Evolutionary conservation across 2,329 filamentous ascomycete species (phyloP).

Genomic region (Aspergillus fischeri): DNA sequence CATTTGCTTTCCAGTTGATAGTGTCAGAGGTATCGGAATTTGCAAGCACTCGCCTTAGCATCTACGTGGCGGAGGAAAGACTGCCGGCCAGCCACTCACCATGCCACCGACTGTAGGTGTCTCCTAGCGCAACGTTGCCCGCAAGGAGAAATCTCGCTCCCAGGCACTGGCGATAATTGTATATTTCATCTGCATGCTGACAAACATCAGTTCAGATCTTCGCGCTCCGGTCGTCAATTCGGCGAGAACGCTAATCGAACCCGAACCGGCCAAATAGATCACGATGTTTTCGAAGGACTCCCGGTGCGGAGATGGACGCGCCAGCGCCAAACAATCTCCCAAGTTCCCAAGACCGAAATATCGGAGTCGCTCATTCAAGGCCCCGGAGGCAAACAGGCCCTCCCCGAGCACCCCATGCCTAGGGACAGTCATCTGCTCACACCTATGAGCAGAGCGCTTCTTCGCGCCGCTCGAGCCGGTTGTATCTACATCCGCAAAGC

Average conservation of each 20-base stretch:
- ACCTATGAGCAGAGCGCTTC: slow-evolving; percentile 73
- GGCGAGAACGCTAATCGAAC: slow-evolving; percentile 42
- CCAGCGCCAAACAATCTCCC: slow-evolving; percentile 63
- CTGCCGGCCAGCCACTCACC: slow-evolving; percentile 11
- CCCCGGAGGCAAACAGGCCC: slow-evolving; percentile 27
- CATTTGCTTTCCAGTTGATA: not conserved
- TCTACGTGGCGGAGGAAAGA: slow-evolving; percentile 6
- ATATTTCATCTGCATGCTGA: slow-evolving; percentile 12
- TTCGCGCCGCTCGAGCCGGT: slow-evolving; percentile 75
- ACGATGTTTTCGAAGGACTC: slow-evolving; percentile 68
- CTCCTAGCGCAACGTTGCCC: slow-evolving; percentile 5
- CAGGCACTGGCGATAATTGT: not conserved
- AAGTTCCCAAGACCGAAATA: slow-evolving; percentile 61
- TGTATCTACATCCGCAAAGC: slow-evolving; percentile 69
- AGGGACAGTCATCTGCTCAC: slow-evolving; percentile 75
- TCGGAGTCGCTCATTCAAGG: slow-evolving; percentile 30
- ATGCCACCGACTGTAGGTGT: slow-evolving; percentile 36
- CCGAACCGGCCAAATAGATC: slow-evolving; percentile 52
- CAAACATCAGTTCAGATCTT: slow-evolving; percentile 49
- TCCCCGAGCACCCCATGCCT: slow-evolving; percentile 81
- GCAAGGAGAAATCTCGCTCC: not conserved
- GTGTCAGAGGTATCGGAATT: not conserved
- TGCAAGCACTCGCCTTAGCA: not conserved
- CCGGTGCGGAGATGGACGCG: slow-evolving; percentile 89
- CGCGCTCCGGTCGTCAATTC: slow-evolving; percentile 55